Evolutionary conservation across 2,329 filamentous ascomycete species (phyloP), one percentile per base, ranked within the genome.

Genomic region (Pyrenophora seminiperda): DNA sequence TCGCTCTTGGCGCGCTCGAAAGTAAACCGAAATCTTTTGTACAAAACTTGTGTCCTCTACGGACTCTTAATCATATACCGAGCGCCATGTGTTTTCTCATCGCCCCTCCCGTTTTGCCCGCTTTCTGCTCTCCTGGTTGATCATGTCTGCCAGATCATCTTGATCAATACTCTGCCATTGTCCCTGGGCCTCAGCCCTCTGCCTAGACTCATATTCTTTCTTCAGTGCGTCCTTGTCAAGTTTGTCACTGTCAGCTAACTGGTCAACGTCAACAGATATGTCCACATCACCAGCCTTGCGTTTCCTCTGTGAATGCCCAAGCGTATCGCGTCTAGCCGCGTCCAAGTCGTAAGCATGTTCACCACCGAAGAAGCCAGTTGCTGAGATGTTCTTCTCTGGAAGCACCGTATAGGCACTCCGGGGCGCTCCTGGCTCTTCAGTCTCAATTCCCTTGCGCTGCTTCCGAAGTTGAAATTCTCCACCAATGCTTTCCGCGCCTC

Each of bases 61-160:
- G 27, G 43, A 42, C 43, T 51, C 48, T 51, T 51, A 11, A 47
- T 19, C 38, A 20, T 39, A 46, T 27, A 29, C 47, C 63, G 56
- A 71, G 49, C 75, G 66, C 78, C 87, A 87, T 57, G 84, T 81
- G 65, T 81, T 81, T 71, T 86, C 74, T 96, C 91, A 22, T 90
- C 86, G 62, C 96, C 92, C 86, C 63, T 96, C 92, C 59, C 89
- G 84, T 82, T 92, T 95, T 71, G 92, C 83, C 70, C 91, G 83
- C 82, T 97, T 97, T 59, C 91, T 83, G 68, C 87, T 91, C 77
- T 97, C 94, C 66, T 90, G 87, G 10, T 91, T 91, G 77, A 99
- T 97, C 90, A 99, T 95, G 66, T 96, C 90, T 65, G 87, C 93
- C 48, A 99, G 75, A 69, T 97, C 93, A 62, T 97, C 93, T 71